Conservation (phyloP, 305 asterid species). For the Fraxinus xanthoxyloides region DNA sequence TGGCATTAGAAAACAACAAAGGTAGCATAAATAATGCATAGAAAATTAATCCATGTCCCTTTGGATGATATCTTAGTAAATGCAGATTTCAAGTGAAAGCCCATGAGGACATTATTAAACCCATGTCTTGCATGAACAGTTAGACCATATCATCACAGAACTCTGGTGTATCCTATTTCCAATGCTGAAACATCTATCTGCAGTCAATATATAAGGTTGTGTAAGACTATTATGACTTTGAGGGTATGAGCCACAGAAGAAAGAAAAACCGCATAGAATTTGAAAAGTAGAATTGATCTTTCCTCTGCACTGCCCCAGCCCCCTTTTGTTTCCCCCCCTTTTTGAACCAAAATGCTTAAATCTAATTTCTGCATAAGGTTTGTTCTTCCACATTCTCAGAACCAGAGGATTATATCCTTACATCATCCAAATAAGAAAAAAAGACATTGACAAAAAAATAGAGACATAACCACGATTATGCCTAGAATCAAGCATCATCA, state of each 20-base stretch:
- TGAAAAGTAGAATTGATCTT: neutral
- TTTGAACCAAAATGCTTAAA: neutral
- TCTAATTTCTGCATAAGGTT: conserved; percentile 2
- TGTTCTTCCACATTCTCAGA: neutral
- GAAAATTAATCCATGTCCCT: neutral
- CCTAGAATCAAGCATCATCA: conserved; percentile 50
- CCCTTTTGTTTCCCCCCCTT: neutral
- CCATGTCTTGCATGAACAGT: neutral
- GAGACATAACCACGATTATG: neutral
- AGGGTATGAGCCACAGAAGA: neutral
- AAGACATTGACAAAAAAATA: neutral
- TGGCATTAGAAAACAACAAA: neutral
- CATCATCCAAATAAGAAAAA: conserved; percentile 13
- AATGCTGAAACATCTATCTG: neutral
- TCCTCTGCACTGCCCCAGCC: neutral
- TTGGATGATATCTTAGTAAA: neutral
- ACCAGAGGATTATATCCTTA: conserved; percentile 19
- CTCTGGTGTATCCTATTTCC: neutral
- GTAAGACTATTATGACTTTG: neutral
- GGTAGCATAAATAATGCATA: neutral
- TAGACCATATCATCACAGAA: neutral
- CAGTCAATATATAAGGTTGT: neutral
- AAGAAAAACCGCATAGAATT: neutral
- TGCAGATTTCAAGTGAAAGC: neutral
- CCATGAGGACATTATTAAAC: neutral